Evolutionary conservation across 2,329 filamentous ascomycete species (phyloP).

Genomic region (Polychaeton citri): DNA sequence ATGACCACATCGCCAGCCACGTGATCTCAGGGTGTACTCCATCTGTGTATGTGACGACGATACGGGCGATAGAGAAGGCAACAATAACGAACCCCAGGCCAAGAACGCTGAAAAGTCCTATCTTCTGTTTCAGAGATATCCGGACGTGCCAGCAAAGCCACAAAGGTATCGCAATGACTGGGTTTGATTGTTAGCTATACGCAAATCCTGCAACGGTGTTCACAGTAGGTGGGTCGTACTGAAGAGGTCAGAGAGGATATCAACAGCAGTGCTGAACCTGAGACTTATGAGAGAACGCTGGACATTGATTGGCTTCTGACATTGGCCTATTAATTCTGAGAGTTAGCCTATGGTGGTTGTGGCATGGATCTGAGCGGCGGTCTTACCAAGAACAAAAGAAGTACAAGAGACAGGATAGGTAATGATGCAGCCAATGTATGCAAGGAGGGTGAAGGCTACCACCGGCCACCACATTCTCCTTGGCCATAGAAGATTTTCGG

Average conservation of each 20-base stretch:
- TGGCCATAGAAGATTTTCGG: slow-evolving; percentile 3
- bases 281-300: slow-evolving; percentile 5
- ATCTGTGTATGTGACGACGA: slow-evolving; percentile 6
- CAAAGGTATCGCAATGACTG: slow-evolving; percentile 4
- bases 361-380: too few species aligned
- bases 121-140: slow-evolving; percentile 3
- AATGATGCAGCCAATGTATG: slow-evolving; percentile 6
- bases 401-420: slow-evolving; percentile 9
- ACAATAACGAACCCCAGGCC: slow-evolving; percentile 12
- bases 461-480: slow-evolving; percentile 11
- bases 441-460: slow-evolving; percentile 5
- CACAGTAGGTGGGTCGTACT: slow-evolving; percentile 6
- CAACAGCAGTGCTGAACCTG: slow-evolving; percentile 8
- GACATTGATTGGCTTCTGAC: slow-evolving; percentile 3
- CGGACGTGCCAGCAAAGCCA: slow-evolving; percentile 1
- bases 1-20: slow-evolving; percentile 8
- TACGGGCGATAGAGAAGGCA: slow-evolving; percentile 4
- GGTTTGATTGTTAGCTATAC: background rate
- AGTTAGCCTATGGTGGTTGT: too few species aligned
- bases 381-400: slow-evolving; percentile 5
- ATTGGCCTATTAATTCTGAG: slow-evolving; percentile 4
- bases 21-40: slow-evolving; percentile 6
- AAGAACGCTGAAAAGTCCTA: slow-evolving; percentile 10
- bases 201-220: background rate
- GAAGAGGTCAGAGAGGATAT: slow-evolving; percentile 10